A percentile compares a stretch with the other conserved stretches of the same genome.
phyloP scores from a whole-genome alignment of 202 grass and related monocot genomes.

The Elaeis oleifera region DNA sequence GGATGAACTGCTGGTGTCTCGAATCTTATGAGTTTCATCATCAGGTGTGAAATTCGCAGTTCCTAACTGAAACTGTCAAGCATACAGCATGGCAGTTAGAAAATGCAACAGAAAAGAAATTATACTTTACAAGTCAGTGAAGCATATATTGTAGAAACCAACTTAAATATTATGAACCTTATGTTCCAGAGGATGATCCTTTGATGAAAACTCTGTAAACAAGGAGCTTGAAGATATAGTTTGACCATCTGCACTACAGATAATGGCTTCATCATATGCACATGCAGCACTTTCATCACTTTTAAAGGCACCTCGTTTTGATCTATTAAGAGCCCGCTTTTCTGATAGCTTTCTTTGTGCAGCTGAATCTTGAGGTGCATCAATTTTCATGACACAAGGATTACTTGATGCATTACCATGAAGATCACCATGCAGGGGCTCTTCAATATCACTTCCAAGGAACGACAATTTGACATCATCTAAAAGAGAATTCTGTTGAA shows the following conservation, averaged over 20 bases:
- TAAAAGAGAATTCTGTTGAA: slow-evolving; percentile 57
- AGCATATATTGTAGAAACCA: slow-evolving; percentile 2
- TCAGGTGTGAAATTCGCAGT: slow-evolving; percentile 31
- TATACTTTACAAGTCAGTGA: too few species aligned
- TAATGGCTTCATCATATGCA: slow-evolving; percentile 30
- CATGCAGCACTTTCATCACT: slow-evolving; percentile 36
- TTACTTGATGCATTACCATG: slow-evolving; percentile 47
- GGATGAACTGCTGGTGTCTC: slow-evolving; percentile 28
- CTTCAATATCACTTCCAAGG: slow-evolving; percentile 43
- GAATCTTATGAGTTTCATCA: slow-evolving; percentile 36
- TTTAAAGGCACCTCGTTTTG: slow-evolving; percentile 36
- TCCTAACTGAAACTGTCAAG: slow-evolving; percentile 41
- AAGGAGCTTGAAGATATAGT: not conserved
- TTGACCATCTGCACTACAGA: slow-evolving; percentile 31
- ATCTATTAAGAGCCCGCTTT: slow-evolving; percentile 34
- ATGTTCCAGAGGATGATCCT: slow-evolving; percentile 15
- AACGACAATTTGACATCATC: slow-evolving; percentile 64
- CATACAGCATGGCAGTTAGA: slow-evolving; percentile 26
- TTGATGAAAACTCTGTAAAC: slow-evolving; percentile 41
- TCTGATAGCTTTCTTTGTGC: slow-evolving; percentile 34
- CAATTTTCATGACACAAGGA: slow-evolving; percentile 37
- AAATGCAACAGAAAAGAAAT: slow-evolving; percentile 16
- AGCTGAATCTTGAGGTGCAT: slow-evolving; percentile 37
- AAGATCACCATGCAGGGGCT: slow-evolving; percentile 34
- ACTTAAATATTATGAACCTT: slow-evolving; percentile 21